Conservation (phyloP, 2,329 filamentous ascomycete species). For the Trichoderma breve region DNA sequence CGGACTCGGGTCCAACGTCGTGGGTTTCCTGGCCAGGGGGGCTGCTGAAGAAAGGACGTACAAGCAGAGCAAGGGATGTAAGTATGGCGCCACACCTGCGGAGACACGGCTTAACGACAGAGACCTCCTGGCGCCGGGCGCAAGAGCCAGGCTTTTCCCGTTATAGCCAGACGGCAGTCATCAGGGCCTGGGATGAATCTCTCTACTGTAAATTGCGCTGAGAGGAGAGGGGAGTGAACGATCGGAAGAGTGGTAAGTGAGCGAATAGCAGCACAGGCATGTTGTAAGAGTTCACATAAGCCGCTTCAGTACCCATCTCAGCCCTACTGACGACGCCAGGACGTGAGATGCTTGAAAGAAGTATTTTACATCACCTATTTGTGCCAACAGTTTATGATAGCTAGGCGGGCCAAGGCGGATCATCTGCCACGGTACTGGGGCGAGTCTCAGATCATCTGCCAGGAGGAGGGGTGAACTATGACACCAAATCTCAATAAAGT, state of each 20-base stretch:
- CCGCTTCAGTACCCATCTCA: neutral
- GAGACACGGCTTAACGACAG: neutral
- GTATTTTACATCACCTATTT: neutral
- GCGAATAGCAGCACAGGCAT: neutral
- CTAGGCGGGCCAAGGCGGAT: neutral
- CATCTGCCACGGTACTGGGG: neutral
- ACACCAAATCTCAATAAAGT: neutral
- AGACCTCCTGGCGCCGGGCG: neutral
- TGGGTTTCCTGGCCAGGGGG: neutral
- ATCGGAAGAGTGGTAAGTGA: neutral
- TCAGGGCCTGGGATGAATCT: neutral
- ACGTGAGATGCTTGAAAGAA: neutral
- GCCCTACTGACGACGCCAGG: neutral
- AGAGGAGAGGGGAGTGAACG: neutral
- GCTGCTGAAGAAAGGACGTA: neutral
- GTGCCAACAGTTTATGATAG: neutral
- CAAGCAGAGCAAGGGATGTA: neutral
- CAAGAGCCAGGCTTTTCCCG: neutral
- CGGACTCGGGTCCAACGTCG: neutral
- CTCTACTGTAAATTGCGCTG: neutral
- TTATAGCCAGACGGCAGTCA: neutral
- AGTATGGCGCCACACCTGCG: neutral
- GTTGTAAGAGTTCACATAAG: neutral
- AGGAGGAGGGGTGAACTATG: neutral
- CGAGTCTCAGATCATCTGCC: neutral